Percentiles rank a stretch among this genome's conserved stretches.
Conservation (phyloP, 805 yeast genomes). For the Wickerhamiella musiphila region DNA sequence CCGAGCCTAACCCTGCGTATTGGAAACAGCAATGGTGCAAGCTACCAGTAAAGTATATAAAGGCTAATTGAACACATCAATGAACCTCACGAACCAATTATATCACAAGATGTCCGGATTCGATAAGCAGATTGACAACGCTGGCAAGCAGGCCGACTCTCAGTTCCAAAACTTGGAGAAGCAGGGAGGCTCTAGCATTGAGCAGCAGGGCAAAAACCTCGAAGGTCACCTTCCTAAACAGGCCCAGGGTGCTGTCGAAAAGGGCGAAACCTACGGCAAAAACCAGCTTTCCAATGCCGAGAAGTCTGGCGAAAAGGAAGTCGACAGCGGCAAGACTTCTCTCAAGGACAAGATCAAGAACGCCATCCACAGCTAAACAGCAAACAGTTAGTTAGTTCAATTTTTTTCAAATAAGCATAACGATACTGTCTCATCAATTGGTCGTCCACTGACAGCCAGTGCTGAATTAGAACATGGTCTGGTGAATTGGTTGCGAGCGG, state of each 20-base stretch:
- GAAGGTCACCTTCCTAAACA: slow-evolving; percentile 5
- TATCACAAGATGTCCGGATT: background rate
- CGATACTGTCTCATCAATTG: too few relatives aligned
- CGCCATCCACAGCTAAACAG: background rate
- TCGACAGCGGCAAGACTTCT: slow-evolving; percentile 1
- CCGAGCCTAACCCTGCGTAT: too few relatives aligned
- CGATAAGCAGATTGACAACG: background rate
- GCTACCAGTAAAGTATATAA: too few relatives aligned
- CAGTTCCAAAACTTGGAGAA: background rate
- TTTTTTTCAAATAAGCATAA: too few relatives aligned
- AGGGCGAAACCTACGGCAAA: slow-evolving; percentile 3
- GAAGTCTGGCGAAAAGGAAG: slow-evolving; percentile 2
- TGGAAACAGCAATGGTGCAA: too few relatives aligned
- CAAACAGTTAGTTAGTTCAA: too few relatives aligned
- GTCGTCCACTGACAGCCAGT: too few relatives aligned
- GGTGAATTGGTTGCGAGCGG: too few relatives aligned
- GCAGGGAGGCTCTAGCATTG: slow-evolving; percentile 1
- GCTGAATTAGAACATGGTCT: too few relatives aligned
- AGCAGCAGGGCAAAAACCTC: slow-evolving; percentile 3
- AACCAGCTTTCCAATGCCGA: slow-evolving; percentile 1
- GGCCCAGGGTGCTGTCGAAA: slow-evolving; percentile 4
- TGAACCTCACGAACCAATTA: background rate
- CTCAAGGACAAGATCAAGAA: slow-evolving; percentile 1
- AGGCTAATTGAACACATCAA: background rate
- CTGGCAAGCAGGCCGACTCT: background rate